A percentile compares a stretch with the other conserved stretches of the same genome.
These are phyloP conservation scores for Komagataella ulmi DNA, from an alignment of 805 yeast genomes.

Conservation along the genomic window DNA sequence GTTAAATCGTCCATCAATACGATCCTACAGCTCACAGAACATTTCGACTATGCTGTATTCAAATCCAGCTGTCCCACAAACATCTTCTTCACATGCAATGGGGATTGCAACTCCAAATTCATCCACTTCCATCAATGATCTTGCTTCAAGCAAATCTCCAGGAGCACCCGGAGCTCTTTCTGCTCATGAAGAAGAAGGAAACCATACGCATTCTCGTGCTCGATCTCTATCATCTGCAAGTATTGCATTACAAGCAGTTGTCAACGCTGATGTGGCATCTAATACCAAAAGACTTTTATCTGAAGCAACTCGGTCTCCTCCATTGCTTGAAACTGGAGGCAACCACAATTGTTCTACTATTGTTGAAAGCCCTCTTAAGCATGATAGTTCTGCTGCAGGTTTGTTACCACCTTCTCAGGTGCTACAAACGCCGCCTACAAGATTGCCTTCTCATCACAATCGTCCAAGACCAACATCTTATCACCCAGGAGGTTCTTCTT, in stretches of 20 bases:
- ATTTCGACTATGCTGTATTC: constrained; percentile 25
- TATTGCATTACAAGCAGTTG: constrained; percentile 60
- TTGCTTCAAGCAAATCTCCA: background rate
- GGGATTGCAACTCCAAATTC: constrained; percentile 27
- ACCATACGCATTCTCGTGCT: background rate
- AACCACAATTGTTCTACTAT: background rate
- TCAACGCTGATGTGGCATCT: constrained; percentile 36
- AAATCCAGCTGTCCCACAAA: constrained; percentile 55
- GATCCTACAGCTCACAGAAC: constrained; percentile 26
- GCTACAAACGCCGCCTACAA: background rate
- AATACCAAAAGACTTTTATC: background rate
- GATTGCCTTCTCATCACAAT: constrained; percentile 19
- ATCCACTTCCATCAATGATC: constrained; percentile 10
- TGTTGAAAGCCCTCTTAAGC: background rate
- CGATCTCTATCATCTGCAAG: constrained; percentile 38
- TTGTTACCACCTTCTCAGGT: constrained; percentile 9
- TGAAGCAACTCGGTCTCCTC: background rate
- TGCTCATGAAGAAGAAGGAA: background rate
- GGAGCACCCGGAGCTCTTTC: background rate
- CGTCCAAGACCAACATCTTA: constrained; percentile 78
- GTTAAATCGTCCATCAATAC: constrained; percentile 19
- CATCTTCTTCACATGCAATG: constrained; percentile 47
- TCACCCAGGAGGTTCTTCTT: constrained; percentile 32
- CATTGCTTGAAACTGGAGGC: constrained; percentile 2
- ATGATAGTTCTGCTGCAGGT: constrained; percentile 1